A percentile compares a stretch with the other conserved stretches of the same genome.
phyloP scores from a whole-genome alignment of 805 yeast species.

The Grigorovia yakushimaensis region DNA sequence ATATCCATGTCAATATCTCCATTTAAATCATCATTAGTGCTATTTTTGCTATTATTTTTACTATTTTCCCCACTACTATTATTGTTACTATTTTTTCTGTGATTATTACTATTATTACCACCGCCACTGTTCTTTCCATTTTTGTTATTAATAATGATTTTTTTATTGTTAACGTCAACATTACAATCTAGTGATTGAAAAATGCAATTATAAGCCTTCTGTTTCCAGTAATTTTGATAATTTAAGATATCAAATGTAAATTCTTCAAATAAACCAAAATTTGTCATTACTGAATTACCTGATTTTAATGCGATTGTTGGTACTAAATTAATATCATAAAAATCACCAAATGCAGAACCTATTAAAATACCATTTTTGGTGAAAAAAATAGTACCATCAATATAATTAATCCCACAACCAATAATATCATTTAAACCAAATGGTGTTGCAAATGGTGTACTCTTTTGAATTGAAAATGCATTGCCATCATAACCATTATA shows the following conservation, averaged over 20 bases:
- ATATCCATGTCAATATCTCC: background rate
- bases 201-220: slow-evolving; percentile 25
- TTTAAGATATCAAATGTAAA: slow-evolving; percentile 53
- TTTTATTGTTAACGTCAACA: slow-evolving; percentile 6
- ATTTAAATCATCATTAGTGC: background rate
- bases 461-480: slow-evolving; percentile 10
- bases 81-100: no score
- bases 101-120: slow-evolving; percentile 8
- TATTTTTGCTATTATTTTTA: background rate
- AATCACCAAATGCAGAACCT: slow-evolving; percentile 44
- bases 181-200: slow-evolving; percentile 9
- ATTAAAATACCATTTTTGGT: slow-evolving; percentile 71
- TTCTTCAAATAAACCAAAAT: slow-evolving; percentile 39
- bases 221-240: slow-evolving; percentile 41
- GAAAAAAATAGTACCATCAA: slow-evolving; percentile 52
- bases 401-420: slow-evolving; percentile 77
- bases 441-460: slow-evolving; percentile 8
- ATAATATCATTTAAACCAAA: slow-evolving; percentile 54
- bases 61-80: slow-evolving; percentile 2
- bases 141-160: slow-evolving; percentile 21
- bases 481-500: slow-evolving; percentile 26
- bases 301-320: slow-evolving; percentile 38
- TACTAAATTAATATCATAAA: slow-evolving; percentile 32
- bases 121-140: slow-evolving; percentile 5
- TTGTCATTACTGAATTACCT: slow-evolving; percentile 28